These are phyloP conservation scores for Geosiphon pyriformis DNA, from an alignment of 192 early-diverging fungal genomes.

Conservation along the genomic window DNA sequence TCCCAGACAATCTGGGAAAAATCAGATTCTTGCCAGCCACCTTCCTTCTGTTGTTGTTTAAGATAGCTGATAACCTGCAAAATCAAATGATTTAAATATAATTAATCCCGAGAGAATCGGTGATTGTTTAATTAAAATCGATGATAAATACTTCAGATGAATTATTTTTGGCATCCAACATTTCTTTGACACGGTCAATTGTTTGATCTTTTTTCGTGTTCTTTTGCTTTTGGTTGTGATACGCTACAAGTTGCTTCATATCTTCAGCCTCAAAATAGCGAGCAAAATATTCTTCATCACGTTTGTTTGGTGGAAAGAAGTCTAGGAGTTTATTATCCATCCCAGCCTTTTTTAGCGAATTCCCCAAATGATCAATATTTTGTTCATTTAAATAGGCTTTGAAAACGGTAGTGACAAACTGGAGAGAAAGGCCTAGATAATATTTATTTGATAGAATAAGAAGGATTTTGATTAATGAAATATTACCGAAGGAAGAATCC, in stretches of 20 bases:
- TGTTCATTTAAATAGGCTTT: conserved; percentile 74
- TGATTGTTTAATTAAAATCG: background rate
- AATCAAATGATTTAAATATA: background rate
- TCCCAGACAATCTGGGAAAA: conserved; percentile 77
- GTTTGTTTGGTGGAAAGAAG: conserved; percentile 90
- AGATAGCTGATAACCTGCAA: conserved; percentile 55
- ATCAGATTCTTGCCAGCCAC: conserved; percentile 73
- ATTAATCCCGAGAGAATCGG: conserved; percentile 10
- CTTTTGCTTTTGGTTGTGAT: conserved; percentile 69
- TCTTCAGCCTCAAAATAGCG: conserved; percentile 92
- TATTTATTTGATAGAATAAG: no score
- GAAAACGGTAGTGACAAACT: conserved; percentile 81
- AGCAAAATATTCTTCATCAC: conserved; percentile 79
- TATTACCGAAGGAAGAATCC: no score
- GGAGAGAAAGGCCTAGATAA: conserved; percentile 63
- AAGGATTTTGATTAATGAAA: no score
- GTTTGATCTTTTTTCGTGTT: conserved; percentile 61
- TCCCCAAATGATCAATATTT: conserved; percentile 69
- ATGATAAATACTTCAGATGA: conserved; percentile 60
- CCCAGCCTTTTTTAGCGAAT: conserved; percentile 60
- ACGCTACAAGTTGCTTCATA: conserved; percentile 81
- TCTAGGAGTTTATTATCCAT: conserved; percentile 73
- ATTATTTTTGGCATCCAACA: conserved; percentile 52
- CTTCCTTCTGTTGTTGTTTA: conserved; percentile 60
- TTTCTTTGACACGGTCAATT: conserved; percentile 50